Conservation (phyloP, 1,284 basidiomycete species). For the Microbotryum silenes-acaulis region DNA sequence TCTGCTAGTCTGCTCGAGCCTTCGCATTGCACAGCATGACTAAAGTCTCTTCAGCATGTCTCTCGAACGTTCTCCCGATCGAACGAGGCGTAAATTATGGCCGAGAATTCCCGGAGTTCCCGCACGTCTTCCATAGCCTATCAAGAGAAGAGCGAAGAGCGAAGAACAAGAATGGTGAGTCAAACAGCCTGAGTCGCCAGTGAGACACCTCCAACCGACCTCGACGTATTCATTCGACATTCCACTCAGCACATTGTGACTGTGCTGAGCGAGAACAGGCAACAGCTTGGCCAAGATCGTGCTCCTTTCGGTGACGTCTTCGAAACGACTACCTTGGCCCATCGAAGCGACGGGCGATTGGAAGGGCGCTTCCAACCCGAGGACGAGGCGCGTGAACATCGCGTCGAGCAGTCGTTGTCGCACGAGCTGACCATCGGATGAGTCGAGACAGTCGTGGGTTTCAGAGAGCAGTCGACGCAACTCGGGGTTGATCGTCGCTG, state of each 20-base stretch:
- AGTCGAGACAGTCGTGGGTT: slow-evolving; percentile 57
- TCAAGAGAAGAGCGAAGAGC: not conserved
- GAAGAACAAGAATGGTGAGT: not conserved
- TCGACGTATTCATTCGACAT: slow-evolving; percentile 76
- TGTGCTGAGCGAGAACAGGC: slow-evolving; percentile 69
- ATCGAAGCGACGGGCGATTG: slow-evolving; percentile 19
- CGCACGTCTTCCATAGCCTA: slow-evolving; percentile 46
- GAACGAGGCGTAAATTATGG: slow-evolving; percentile 48
- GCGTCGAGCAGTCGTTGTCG: slow-evolving; percentile 61
- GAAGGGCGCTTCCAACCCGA: slow-evolving; percentile 49
- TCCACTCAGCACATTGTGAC: slow-evolving; percentile 58
- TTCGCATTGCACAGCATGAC: no score
- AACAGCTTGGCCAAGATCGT: slow-evolving; percentile 65
- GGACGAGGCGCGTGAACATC: slow-evolving; percentile 52
- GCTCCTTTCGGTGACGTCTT: slow-evolving; percentile 45
- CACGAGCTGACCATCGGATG: slow-evolving; percentile 60
- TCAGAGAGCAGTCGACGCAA: slow-evolving; percentile 62
- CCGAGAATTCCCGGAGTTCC: slow-evolving; percentile 48
- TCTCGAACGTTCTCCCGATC: slow-evolving; percentile 31
- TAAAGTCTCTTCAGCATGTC: slow-evolving; percentile 6
- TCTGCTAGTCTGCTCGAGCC: no score
- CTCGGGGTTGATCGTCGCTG: slow-evolving; percentile 39
- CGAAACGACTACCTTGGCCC: slow-evolving; percentile 35
- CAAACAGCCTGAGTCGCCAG: slow-evolving; percentile 4
- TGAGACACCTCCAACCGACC: slow-evolving; percentile 46